Base-by-base conservation (phyloP, 345 rosid genomes). In the Acer yangbiense region DNA sequence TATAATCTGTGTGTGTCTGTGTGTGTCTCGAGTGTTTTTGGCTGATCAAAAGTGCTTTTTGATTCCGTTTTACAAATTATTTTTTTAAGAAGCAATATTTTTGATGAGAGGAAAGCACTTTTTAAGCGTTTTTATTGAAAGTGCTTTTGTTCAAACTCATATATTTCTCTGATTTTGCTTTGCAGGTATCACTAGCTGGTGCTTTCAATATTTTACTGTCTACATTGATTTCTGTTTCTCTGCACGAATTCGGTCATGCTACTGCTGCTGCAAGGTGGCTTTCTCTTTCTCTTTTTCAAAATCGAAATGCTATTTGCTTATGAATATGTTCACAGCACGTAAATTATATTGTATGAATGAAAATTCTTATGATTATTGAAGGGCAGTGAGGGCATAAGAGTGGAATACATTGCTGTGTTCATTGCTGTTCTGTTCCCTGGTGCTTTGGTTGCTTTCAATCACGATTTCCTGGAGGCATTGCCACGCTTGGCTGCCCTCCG, bases 161-260 rank as follows among this genome's bases (percentile, higher is more conserved):
- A 44, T 7, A 14, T 77, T 43, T 78, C 75, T 78, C 73, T 65
- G 79, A 75, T 52, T 77, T 52, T 77, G 16, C 3, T 27, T 27
- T 82, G 81, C 80, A 81, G 73, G 41, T 90, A 12, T 93, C 99
- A 20, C 74, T 88, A 7, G 80, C 82, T 1, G 90, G 90, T 71
- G 85, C 89, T 32, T 85, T 76, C 39, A 81, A 85, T 65, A 77
- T 95, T 9, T 27, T 91, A 5, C 7, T 87, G 72, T 87, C 97
- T 10, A 90, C 97, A 75, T 76, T 87, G 75, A 68, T 96, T n/a
- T 88, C 99, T 20, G 97, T 96, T 44, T 85, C 83, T 20, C 79
- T 86, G 41, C 99, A 92, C 82, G 98, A 96, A 82, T 77, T 94
- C 17, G 99, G 99, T 18, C 99, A 96, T 73, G 97, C 98, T 65